phyloP scores from a whole-genome alignment of 106 monocot species.

The Posidonia australis region DNA sequence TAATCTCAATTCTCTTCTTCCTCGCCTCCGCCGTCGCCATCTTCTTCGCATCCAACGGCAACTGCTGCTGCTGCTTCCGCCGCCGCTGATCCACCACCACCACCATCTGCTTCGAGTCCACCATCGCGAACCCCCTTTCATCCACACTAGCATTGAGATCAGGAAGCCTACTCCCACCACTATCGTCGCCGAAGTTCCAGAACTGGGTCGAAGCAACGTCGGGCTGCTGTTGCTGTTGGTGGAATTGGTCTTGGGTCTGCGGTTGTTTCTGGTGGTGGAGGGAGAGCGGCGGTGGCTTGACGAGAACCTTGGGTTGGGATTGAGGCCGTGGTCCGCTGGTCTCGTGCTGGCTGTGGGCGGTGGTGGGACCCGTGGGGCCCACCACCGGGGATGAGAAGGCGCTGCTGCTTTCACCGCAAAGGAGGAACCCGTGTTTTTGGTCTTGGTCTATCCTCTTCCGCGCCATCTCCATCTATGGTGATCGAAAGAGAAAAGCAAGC shows the following conservation, averaged over 20 bases:
- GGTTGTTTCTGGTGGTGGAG: background rate
- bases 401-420: background rate
- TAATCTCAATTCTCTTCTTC: background rate
- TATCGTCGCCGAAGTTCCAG: background rate
- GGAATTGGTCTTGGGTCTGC: background rate
- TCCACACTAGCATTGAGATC: constrained; percentile 1
- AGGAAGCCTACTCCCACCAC: background rate
- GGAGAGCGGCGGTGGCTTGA: background rate
- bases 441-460: too few species aligned
- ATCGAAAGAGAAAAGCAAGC: background rate
- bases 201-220: background rate
- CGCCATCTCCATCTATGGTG: too few species aligned
- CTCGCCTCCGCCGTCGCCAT: constrained; percentile 1
- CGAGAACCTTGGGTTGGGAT: background rate
- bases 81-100: background rate
- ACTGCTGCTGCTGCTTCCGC: too few species aligned
- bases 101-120: background rate
- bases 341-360: too few species aligned
- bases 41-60: background rate
- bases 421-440: too few species aligned
- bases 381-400: background rate
- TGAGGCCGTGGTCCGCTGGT: background rate
- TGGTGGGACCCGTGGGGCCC: background rate
- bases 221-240: background rate
- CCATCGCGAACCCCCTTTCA: background rate